These are phyloP conservation scores for Mytilinidion resinicola DNA, from an alignment of 495 filamentous ascomycete genomes.

Conservation along the genomic window DNA sequence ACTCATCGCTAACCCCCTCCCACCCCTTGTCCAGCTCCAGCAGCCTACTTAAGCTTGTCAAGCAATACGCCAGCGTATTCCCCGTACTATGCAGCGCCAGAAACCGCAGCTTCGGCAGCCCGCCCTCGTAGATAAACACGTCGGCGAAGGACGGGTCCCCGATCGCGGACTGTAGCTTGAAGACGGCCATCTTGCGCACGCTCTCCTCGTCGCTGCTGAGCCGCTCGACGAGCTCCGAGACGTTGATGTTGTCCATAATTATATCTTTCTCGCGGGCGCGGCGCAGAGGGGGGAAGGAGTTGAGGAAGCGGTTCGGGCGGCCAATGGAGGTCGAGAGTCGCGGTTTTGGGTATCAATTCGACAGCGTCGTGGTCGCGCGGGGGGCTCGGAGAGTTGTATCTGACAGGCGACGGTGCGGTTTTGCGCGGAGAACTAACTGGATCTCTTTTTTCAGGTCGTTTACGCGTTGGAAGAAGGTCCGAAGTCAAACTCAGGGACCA, in stretches of 20 bases:
- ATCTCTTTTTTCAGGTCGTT: no score
- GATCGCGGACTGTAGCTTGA: conserved; percentile 90
- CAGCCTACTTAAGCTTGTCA: conserved; percentile 77
- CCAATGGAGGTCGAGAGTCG: no score
- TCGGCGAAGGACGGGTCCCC: conserved; percentile 96
- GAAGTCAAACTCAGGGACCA: no score
- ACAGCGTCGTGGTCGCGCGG: no score
- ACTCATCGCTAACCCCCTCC: conserved; percentile 66
- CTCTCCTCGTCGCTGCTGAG: conserved; percentile 77
- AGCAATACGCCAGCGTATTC: conserved; percentile 90
- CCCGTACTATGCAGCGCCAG: conserved; percentile 77
- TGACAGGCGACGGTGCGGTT: no score
- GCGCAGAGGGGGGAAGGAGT: no score
- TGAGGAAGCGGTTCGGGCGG: no score
- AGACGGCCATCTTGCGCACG: conserved; percentile 96
- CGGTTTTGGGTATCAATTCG: no score
- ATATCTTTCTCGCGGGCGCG: no score
- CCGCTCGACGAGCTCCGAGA: conserved; percentile 61
- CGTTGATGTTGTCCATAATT: conserved; percentile 53
- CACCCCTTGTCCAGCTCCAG: conserved; percentile 97
- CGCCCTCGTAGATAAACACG: conserved; percentile 85
- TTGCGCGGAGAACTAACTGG: no score
- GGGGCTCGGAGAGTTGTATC: no score
- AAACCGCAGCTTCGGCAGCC: conserved; percentile 70
- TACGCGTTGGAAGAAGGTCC: no score